Evolutionary conservation across 352 stramenopile species (phyloP), one percentile per base, ranked within the genome.

Genomic region (Aphanomyces stellatus): DNA sequence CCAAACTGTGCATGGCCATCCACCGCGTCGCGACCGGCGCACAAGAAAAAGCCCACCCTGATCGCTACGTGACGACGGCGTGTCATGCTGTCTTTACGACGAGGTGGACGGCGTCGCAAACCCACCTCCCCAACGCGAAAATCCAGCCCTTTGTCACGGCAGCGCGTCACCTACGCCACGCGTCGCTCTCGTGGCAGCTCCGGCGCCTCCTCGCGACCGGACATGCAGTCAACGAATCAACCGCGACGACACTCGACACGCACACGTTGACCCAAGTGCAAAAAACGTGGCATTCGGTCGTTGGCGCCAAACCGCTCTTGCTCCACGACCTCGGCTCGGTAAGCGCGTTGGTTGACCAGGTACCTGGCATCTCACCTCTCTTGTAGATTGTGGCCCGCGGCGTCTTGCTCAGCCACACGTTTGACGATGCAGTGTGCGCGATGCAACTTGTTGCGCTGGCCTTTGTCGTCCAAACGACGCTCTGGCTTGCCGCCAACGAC

Each of bases 1-100:
- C 82, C 3, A 84, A 79, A n/a, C 65, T 94, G 0, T 94, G 86
- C 63, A 94, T 94, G 86, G 77, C 83, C 31, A 79, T 94, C 42
- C 86, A 91, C 56, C 90, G 88, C 40, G 86, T 94, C 17, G 86
- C 86, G 2, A 91, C 77, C 27, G 84, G 86, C 15, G 83, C 84
- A 15, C 91, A 89, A 65, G 82, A 94, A 62, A 90, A 92, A 61
- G 91, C 83, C 6, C 82, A 84, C 25, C 86, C 86, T 5, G 84
- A 92, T 69, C 78, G 82, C 15, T 94, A 91, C 71, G 87, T 80
- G 13, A 77, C 77, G 8, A 91, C 86, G 1, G 86, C 77, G 33
- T 89, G 81, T 49, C 81, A 90, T 53, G 84, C 86, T 10, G 70
- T 94, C 0, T 91, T 91, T 59, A 83, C 91, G 59, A 92, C 86